Percentiles rank a stretch among this genome's conserved stretches.
Conservation (phyloP, 805 yeast species). For the Saccharomycopsis schoenii region DNA sequence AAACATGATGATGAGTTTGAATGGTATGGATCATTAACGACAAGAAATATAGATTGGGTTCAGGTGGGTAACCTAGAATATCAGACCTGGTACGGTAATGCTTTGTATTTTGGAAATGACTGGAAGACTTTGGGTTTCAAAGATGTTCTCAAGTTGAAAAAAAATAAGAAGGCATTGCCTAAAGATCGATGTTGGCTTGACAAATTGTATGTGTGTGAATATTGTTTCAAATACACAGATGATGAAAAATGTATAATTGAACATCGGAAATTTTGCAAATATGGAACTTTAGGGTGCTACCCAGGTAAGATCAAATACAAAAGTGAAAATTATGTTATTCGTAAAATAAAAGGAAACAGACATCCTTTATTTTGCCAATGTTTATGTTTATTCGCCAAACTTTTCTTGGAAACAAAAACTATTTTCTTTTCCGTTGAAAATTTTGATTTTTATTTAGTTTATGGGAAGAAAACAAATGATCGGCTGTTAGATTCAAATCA, state of each 20-base stretch:
- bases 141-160: constrained; percentile 11
- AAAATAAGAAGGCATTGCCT: constrained; percentile 15
- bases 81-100: constrained; percentile 82
- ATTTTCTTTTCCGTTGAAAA: constrained; percentile 70
- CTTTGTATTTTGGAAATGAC: constrained; percentile 57
- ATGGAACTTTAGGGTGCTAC: constrained; percentile 24
- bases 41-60: constrained; percentile 55
- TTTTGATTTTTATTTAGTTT: constrained; percentile 71
- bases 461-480: constrained; percentile 28
- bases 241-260: constrained; percentile 31
- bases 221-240: constrained; percentile 75
- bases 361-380: constrained; percentile 70
- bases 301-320: constrained; percentile 69
- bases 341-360: constrained; percentile 57
- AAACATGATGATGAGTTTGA: neutral
- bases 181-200: constrained; percentile 42
- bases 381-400: constrained; percentile 73
- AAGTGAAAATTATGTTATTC: constrained; percentile 45
- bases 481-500: neutral
- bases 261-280: constrained; percentile 43
- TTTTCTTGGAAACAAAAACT: constrained; percentile 84
- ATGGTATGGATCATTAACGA: constrained; percentile 51
- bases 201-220: constrained; percentile 61
- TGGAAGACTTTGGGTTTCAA: constrained; percentile 38
- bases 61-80: constrained; percentile 59